Percentiles rank a stretch among this genome's conserved stretches.
Evolutionary conservation across 305 asterid genomes (phyloP).

Genomic region (Fraxinus floribunda): DNA sequence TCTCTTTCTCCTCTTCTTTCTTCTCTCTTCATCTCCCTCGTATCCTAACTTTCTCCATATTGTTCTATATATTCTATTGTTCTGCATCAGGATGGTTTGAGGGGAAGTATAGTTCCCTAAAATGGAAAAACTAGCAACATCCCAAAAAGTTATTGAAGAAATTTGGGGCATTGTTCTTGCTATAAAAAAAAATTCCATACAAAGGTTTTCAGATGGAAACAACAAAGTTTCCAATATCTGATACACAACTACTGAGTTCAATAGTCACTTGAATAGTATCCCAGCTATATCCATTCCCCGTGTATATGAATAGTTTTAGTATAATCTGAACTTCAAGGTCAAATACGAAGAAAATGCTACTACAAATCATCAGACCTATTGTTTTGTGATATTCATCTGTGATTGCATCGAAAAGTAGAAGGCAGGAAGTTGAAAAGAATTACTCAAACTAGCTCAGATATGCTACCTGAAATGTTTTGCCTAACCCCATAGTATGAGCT

Average conservation of each 20-base stretch:
- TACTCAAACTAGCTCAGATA: constrained; percentile 20
- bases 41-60: neutral
- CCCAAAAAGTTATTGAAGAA: neutral
- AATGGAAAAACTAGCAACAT: neutral
- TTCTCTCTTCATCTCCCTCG: neutral
- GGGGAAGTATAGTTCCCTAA: neutral
- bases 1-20: neutral
- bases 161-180: constrained; percentile 11
- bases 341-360: constrained; percentile 1
- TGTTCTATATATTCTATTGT: neutral
- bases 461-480: constrained; percentile 95
- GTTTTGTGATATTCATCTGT: constrained; percentile 11
- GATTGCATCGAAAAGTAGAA: constrained; percentile 13
- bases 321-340: neutral
- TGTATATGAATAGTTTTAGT: neutral
- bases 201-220: constrained; percentile 2
- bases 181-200: neutral
- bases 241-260: constrained; percentile 6
- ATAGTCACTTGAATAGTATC: neutral
- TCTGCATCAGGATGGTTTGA: neutral
- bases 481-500: constrained; percentile 99
- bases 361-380: constrained; percentile 5
- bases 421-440: constrained; percentile 8
- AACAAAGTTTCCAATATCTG: neutral
- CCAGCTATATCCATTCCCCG: constrained; percentile 4